Conservation (phyloP, 2,329 filamentous ascomycete genomes). For the Monilinia fructicola region DNA sequence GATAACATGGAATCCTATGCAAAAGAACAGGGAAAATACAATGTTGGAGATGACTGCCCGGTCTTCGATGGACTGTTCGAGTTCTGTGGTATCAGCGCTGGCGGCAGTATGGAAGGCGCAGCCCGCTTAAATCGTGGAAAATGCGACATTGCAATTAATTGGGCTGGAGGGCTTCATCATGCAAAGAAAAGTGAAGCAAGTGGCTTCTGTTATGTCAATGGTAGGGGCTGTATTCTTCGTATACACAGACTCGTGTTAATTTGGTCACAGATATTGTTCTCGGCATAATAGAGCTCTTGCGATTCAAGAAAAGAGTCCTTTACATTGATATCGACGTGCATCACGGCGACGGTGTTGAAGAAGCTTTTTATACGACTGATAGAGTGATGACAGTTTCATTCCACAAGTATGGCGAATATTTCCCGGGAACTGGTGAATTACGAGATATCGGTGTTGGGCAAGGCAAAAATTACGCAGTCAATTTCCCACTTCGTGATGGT, state of each 20-base stretch:
- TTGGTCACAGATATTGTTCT: conserved; percentile 83
- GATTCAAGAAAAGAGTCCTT: conserved; percentile 88
- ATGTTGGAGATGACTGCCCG: conserved; percentile 94
- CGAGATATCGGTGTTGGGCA: conserved; percentile 83
- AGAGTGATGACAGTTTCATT: conserved; percentile 91
- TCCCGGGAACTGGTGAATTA: conserved; percentile 86
- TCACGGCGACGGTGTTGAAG: conserved; percentile 89
- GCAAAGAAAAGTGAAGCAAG: conserved; percentile 96
- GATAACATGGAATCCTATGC: conserved; percentile 97
- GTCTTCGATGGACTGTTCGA: conserved; percentile 98
- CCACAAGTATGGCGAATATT: conserved; percentile 97
- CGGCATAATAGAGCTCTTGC: conserved; percentile 86
- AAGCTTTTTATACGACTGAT: conserved; percentile 90
- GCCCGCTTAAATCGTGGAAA: conserved; percentile 86
- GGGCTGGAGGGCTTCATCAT: conserved; percentile 95
- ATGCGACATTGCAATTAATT: conserved; percentile 96
- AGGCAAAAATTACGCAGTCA: conserved; percentile 86
- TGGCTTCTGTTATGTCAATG: conserved; percentile 98
- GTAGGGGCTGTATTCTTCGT: conserved; percentile 47
- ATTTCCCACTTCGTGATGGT: conserved; percentile 87
- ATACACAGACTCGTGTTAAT: conserved; percentile 39
- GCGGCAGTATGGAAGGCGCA: conserved; percentile 90
- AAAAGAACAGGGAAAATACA: conserved; percentile 90
- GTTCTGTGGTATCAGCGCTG: conserved; percentile 92
- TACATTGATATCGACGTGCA: conserved; percentile 97